Evolutionary conservation across 2,329 filamentous ascomycete genomes (phyloP), one percentile per base, ranked within the genome.

Genomic region (Nothophaeocryptopus gaeumannii): DNA sequence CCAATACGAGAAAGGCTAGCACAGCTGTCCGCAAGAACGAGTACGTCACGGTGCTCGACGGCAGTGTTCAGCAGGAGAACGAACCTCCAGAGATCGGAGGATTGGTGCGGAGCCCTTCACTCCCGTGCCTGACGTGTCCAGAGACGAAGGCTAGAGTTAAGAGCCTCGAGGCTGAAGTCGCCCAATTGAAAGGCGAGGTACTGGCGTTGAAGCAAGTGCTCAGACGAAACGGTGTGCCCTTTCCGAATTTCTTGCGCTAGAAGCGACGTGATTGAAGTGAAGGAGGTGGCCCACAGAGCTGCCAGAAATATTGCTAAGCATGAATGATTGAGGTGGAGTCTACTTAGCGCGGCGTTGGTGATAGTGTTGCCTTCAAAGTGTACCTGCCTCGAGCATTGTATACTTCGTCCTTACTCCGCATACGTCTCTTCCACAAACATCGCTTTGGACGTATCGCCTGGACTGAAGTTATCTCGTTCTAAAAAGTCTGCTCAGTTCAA

Each of bases 141-240:
- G 45, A 55, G 35, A 58, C 58, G 2, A 56, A 48, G 16, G 45
- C 47, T 2, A 51, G 55, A 36, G 51, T 66, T 4, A 39, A 50
- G 36, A 42, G 9, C 7, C 39, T 65, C 34, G 59, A 65, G 29
- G 44, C 41, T 10, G 62, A 67, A 35, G 57, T 67, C 10, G 51
- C 54, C n/a, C 20, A 54, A 1, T 45, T 67, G 40, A 63, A 58
- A 43, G 58, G 51, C 12, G 62, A 67, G 45, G 55, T 66, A 1
- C 26, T 61, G 14, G 58, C 54, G 9, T 39, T 67, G 39, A 62
- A 60, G 51, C 53, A 56, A 2, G 47, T 58, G 44, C 35, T 66
- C 46, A 47, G 63, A 26, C 44, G 58, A 39, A 46, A 59, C 39
- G 61, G 60, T 5, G 37, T 59, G 8, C 50, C 56, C 13, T 33